Conservation (phyloP, 2,329 filamentous ascomycete genomes). For the Byssothecium circinans region DNA sequence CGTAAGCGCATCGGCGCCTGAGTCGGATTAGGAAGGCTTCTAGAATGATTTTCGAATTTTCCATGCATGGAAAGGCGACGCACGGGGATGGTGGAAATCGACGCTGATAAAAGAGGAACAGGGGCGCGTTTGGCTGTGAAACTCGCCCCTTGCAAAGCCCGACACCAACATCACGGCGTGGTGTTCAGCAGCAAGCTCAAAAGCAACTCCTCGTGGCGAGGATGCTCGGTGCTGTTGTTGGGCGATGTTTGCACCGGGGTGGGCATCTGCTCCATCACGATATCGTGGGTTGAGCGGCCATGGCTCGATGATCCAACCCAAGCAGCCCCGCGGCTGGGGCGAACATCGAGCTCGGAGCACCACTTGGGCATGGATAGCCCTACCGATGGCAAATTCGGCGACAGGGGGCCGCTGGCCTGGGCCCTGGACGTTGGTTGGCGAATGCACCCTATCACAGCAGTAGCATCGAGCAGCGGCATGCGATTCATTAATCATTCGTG, state of each 20-base stretch:
- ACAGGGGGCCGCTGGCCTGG: neutral
- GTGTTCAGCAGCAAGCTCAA: too few relatives aligned
- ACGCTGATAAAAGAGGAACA: constrained; percentile 6
- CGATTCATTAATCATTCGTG: too few relatives aligned
- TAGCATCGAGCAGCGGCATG: too few relatives aligned
- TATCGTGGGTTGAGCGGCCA: too few relatives aligned
- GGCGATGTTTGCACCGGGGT: too few relatives aligned
- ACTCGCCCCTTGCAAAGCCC: too few relatives aligned
- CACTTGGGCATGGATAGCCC: neutral
- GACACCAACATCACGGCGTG: too few relatives aligned
- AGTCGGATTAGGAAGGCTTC: constrained; percentile 33
- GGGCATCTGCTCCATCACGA: too few relatives aligned
- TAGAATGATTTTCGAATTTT: constrained; percentile 30
- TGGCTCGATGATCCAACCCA: constrained; percentile 3
- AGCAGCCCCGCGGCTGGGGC: neutral
- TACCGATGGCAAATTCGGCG: neutral
- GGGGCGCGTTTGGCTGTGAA: constrained; percentile 18
- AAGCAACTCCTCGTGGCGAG: too few relatives aligned
- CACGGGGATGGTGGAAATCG: neutral
- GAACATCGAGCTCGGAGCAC: neutral
- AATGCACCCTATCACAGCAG: too few relatives aligned
- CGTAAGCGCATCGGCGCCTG: constrained; percentile 21
- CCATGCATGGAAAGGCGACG: constrained; percentile 11
- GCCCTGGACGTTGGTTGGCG: neutral
- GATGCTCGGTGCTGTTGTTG: too few relatives aligned